Conservation (phyloP, 331 rosid species). For the Acacia concinna region DNA sequence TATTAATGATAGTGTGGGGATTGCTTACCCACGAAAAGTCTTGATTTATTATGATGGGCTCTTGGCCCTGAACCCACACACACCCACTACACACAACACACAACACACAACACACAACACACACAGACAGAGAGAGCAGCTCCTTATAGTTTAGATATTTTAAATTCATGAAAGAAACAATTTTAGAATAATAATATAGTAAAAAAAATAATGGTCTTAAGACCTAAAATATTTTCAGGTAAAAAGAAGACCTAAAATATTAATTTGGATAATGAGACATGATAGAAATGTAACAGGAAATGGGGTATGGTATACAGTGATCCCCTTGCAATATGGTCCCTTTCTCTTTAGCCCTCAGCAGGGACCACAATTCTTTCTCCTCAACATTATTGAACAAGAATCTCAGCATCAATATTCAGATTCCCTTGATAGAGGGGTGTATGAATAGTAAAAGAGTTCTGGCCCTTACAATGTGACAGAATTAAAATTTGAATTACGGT, state of each 20-base stretch:
- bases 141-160: neutral
- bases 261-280: neutral
- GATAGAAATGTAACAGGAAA: neutral
- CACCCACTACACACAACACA: too few relatives aligned
- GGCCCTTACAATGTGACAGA: fast-evolving
- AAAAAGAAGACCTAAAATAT: neutral
- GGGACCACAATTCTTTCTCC: slow-evolving; percentile 22
- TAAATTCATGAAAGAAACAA: neutral
- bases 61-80: too few relatives aligned
- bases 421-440: neutral
- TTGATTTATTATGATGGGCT: too few relatives aligned
- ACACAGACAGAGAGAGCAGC: neutral
- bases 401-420: slow-evolving; percentile 10
- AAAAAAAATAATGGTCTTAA: neutral
- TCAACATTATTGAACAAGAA: neutral
- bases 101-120: too few relatives aligned
- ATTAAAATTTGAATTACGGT: fast-evolving
- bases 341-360: neutral
- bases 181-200: neutral
- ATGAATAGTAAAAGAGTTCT: too few relatives aligned
- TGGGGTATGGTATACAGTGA: neutral
- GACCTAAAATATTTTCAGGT: neutral
- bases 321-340: neutral
- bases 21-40: too few relatives aligned
- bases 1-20: too few relatives aligned